These are phyloP conservation scores for Macrocybe gigantea DNA, from an alignment of 768 basidiomycete species.

Conservation along the genomic window DNA sequence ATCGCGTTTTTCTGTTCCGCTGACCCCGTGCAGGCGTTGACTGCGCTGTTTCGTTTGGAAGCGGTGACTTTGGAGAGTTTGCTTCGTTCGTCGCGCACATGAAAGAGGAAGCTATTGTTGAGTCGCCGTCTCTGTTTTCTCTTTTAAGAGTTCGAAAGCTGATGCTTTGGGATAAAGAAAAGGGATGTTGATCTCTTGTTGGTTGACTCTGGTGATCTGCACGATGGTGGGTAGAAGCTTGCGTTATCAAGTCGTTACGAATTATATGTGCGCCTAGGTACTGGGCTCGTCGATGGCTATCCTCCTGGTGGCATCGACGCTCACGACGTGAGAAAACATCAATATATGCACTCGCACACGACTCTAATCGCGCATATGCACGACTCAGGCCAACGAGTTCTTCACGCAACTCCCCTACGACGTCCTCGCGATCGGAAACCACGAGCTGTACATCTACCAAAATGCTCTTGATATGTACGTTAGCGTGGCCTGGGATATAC, in stretches of 20 bases:
- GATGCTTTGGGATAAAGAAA: constrained; percentile 24
- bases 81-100: constrained; percentile 26
- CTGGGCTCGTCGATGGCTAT: constrained; percentile 73
- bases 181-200: constrained; percentile 80
- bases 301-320: constrained; percentile 66
- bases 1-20: not conserved
- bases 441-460: constrained; percentile 75
- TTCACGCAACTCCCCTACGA: constrained; percentile 74
- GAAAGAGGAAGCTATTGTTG: constrained; percentile 65
- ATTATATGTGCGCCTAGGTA: constrained; percentile 33
- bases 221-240: constrained; percentile 46
- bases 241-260: not conserved
- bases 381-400: constrained; percentile 63
- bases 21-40: not conserved
- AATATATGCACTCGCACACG: too few species aligned
- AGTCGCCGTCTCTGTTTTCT: not conserved
- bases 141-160: not conserved
- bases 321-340: constrained; percentile 45
- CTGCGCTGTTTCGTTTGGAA: constrained; percentile 4
- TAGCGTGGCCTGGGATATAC: not conserved
- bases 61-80: constrained; percentile 26
- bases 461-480: constrained; percentile 62
- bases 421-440: constrained; percentile 81
- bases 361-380: too few species aligned
- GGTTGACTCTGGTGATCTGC: constrained; percentile 77